Conservation (phyloP, 306 rosid species). For the Glycine soja region DNA sequence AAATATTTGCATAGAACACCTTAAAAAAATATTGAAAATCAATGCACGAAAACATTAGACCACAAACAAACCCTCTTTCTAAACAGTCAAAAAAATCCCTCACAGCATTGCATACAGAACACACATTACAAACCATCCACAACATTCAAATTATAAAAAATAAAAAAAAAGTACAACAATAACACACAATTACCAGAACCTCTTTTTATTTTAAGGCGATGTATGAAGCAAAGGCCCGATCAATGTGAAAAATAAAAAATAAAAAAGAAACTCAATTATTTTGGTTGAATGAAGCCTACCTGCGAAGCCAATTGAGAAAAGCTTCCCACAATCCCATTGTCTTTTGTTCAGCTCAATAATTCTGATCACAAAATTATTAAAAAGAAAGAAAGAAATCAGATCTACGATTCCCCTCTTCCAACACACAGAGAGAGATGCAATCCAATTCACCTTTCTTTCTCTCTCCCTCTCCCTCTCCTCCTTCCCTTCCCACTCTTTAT, state of each 20-base stretch:
- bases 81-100: conserved; percentile 15
- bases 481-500: conserved; percentile 32
- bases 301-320: conserved; percentile 87
- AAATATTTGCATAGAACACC: conserved; percentile 24
- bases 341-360: conserved; percentile 19
- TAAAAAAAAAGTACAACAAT: neutral
- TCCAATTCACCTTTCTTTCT: conserved; percentile 24
- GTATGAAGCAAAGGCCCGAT: neutral
- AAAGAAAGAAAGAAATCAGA: conserved; percentile 40
- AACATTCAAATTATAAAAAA: neutral
- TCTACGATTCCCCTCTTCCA: conserved; percentile 43
- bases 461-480: neutral
- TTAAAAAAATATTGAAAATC: neutral
- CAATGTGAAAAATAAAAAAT: neutral
- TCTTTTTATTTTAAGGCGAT: too few species aligned
- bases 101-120: neutral
- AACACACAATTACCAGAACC: conserved; percentile 8
- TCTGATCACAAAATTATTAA: neutral
- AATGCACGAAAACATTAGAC: neutral
- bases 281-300: conserved; percentile 48
- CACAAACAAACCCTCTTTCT: neutral
- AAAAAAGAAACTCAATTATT: neutral
- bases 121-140: conserved; percentile 11
- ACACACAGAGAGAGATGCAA: conserved; percentile 44
- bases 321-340: conserved; percentile 89